Conservation (phyloP, 192 early-diverging fungal species). For the Gamsiella multidivaricata region DNA sequence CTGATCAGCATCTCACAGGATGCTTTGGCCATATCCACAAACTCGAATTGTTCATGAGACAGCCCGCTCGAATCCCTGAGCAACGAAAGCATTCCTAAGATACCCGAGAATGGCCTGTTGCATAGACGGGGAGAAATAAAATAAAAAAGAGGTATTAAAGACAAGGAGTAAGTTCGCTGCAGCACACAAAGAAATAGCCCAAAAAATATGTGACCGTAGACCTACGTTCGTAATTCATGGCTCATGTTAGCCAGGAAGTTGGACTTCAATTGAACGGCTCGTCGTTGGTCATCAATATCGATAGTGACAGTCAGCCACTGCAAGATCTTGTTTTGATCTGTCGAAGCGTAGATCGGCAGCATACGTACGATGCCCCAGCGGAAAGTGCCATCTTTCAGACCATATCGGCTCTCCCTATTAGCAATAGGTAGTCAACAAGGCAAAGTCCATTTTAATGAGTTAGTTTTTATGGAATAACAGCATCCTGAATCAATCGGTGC, state of each 20-base stretch:
- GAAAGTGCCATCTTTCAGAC: slow-evolving; percentile 33
- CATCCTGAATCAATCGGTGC: not conserved
- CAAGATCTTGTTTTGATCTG: slow-evolving; percentile 17
- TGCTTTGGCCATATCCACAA: slow-evolving; percentile 63
- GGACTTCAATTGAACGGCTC: slow-evolving; percentile 59
- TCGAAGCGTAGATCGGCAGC: slow-evolving; percentile 31
- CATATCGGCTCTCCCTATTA: slow-evolving; percentile 41
- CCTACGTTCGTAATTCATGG: slow-evolving; percentile 79
- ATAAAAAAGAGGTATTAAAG: not conserved
- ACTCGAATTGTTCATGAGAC: slow-evolving; percentile 60
- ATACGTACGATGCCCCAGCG: slow-evolving; percentile 46
- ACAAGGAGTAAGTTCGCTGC: not conserved
- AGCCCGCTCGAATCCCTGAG: slow-evolving; percentile 53
- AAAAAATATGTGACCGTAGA: not conserved
- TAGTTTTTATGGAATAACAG: too few relatives aligned
- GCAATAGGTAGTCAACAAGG: not conserved
- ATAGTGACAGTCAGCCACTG: slow-evolving; percentile 50
- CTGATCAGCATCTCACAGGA: slow-evolving; percentile 62
- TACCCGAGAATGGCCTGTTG: slow-evolving; percentile 59
- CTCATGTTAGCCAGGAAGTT: slow-evolving; percentile 83
- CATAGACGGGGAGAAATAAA: not conserved
- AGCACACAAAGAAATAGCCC: not conserved
- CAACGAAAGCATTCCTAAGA: slow-evolving; percentile 61
- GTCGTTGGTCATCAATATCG: slow-evolving; percentile 49
- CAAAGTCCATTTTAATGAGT: too few relatives aligned